Conservation (phyloP, 1,284 basidiomycete species). For the Ceratobasidium sp. region DNA sequence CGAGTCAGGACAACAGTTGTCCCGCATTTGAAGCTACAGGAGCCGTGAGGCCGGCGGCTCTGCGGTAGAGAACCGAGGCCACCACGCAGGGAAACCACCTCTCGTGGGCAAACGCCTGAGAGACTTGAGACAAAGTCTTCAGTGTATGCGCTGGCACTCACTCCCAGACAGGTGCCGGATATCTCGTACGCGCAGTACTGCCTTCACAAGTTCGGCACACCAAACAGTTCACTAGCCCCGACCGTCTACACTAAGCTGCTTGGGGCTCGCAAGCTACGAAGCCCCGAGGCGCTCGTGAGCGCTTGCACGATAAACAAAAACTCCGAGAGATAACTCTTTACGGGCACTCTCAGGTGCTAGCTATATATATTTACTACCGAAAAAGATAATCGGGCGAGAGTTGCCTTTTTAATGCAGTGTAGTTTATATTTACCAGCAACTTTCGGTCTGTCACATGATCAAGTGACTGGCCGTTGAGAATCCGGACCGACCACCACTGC, state of each 20-base stretch:
- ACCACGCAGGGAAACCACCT: neutral
- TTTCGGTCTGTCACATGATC: slow-evolving; percentile 10
- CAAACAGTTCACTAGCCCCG: too few species aligned
- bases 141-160: neutral
- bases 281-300: too few species aligned
- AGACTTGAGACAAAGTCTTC: neutral
- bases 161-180: neutral
- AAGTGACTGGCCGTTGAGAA: neutral
- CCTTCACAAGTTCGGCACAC: neutral
- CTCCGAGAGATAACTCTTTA: too few species aligned
- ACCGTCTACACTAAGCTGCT: too few species aligned
- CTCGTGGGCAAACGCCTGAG: neutral
- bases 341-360: too few species aligned
- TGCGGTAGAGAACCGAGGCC: neutral
- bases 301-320: too few species aligned
- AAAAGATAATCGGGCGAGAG: too few species aligned
- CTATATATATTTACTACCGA: too few species aligned
- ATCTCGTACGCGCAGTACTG: neutral
- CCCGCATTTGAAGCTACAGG: neutral
- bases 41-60: neutral
- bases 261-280: too few species aligned
- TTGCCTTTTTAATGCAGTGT: neutral
- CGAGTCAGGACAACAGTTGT: slow-evolving; percentile 9
- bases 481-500: slow-evolving; percentile 17
- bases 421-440: neutral